phyloP scores from a whole-genome alignment of 2,329 filamentous ascomycete species.

The Fusarium sp. region DNA sequence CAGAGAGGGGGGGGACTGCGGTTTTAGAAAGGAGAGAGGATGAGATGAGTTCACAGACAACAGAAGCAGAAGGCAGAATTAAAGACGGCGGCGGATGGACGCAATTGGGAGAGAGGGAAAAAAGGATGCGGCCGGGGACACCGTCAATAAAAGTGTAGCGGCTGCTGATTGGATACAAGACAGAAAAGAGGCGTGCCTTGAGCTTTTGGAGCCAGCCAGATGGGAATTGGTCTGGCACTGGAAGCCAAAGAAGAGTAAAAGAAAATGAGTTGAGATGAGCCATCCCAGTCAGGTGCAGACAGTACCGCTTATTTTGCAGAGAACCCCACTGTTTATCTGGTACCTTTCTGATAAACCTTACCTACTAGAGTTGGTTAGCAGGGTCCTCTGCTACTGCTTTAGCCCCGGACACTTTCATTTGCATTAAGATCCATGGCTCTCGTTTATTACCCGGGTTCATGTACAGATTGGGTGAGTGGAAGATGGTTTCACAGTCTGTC shows the following conservation, averaged over 20 bases:
- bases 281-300: conserved; percentile 10
- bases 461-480: neutral
- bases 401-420: conserved; percentile 27
- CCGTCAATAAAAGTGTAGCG: conserved; percentile 10
- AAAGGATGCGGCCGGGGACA: conserved; percentile 31
- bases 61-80: conserved; percentile 3
- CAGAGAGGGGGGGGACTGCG: neutral
- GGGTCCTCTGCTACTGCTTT: conserved; percentile 13
- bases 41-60: neutral
- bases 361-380: conserved; percentile 20
- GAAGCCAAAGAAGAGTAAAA: conserved; percentile 28
- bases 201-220: conserved; percentile 21
- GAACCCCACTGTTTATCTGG: neutral
- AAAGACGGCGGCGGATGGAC: neutral
- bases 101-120: conserved; percentile 1
- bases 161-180: conserved; percentile 24
- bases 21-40: conserved; percentile 15
- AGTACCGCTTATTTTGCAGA: conserved; percentile 4
- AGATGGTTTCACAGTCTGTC: neutral
- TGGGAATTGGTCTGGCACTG: conserved; percentile 20
- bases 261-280: conserved; percentile 27
- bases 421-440: conserved; percentile 9
- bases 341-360: conserved; percentile 12
- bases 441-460: conserved; percentile 4
- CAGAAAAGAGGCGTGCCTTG: conserved; percentile 19